Conservation (phyloP, 192 early-diverging fungal species). For the Coemansia sp. region DNA sequence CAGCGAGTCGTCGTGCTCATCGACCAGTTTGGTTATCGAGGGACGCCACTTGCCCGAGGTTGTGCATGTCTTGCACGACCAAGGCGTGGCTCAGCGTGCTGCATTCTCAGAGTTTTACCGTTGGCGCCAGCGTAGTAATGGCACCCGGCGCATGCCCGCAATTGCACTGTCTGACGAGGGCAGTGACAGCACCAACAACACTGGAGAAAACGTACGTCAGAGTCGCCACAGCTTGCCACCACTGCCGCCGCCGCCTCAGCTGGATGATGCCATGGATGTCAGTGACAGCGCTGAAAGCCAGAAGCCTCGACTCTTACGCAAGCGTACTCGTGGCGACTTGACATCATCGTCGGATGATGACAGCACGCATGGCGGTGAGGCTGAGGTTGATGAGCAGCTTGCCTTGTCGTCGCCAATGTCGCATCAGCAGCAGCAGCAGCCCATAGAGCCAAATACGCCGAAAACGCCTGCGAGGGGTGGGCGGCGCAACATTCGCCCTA, state of each 20-base stretch:
- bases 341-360: neutral
- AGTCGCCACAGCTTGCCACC: too few relatives aligned
- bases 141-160: neutral
- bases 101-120: conserved; percentile 8
- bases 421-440: too few relatives aligned
- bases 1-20: neutral
- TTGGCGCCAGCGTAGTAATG: conserved; percentile 9
- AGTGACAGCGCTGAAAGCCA: too few relatives aligned
- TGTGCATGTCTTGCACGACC: neutral
- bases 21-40: neutral
- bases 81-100: neutral
- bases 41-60: neutral
- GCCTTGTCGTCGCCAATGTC: neutral
- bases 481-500: conserved; percentile 39
- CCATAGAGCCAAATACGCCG: too few relatives aligned
- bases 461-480: neutral
- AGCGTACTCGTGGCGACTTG: neutral
- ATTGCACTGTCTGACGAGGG: neutral
- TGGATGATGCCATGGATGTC: too few relatives aligned
- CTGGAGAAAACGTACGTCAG: too few relatives aligned
- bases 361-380: neutral
- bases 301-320: neutral
- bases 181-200: neutral
- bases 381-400: neutral
- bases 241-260: too few relatives aligned